Evolutionary conservation across 164 flowering plant genomes (phyloP), one percentile per base, ranked within the genome.

Genomic region (Kingdonia uniflora): DNA sequence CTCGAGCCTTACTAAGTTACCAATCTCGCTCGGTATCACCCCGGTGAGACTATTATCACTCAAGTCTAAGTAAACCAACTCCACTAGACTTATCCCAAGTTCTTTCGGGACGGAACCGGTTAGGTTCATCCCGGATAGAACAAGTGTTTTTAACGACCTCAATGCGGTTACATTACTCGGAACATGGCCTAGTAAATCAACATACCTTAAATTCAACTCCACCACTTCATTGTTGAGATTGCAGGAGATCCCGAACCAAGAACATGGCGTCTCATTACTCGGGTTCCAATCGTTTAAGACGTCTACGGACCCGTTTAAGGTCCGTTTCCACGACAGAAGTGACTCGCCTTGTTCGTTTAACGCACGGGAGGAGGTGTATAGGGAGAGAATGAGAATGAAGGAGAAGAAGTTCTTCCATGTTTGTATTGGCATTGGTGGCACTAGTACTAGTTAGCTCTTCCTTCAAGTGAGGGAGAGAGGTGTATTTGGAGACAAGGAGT

Each of bases 241-340:
- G 78, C 95, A 86, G 8, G 69, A 37, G 51, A 86, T 19, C 1
- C 91, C 95, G 53, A 64, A 71, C 90, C 90, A 86, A 6, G 21
- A 7, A 41, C 95, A 86, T 2, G 90, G 87, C 25, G 63, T 72
- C 7, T 56, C 70, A 44, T 74, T 65, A 1, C 13, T 59, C 0
- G 69, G 53, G 49, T 78, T 60, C 95, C 95, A 86, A 55, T 65
- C 54, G 17, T 33, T 56, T 15, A 86, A 55, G 0, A 50, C 65
- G 13, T 75, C 66, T 0, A 58, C 19, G 0, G 73, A 62, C 21
- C 81, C 83, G 5, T 70, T 73, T 47, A 78, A 55, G 66, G 51
- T 68, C 19, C 1, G 25, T 64, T 73, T 83, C 95, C 95, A 86
- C 15, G 75, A 65, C 12, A 84, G 71, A 5, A 86, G 78, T 10